phyloP scores from a whole-genome alignment of 1,139 yeast species.

The Magnusiomyces ingens region DNA sequence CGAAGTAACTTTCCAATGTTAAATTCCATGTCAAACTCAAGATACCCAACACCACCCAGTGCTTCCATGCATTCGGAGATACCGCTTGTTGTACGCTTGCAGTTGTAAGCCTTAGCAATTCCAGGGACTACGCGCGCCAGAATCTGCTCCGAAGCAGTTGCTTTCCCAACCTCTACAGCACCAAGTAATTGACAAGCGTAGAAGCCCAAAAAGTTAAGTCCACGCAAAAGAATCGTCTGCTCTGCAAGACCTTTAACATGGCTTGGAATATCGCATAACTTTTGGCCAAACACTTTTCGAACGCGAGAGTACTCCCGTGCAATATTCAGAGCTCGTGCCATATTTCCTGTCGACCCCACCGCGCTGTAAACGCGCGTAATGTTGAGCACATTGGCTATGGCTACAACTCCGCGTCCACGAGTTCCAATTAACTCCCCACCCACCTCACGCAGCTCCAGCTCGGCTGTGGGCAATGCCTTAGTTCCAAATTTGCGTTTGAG shows the following conservation, averaged over 20 bases:
- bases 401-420: slow-evolving; percentile 28
- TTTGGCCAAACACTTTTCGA: slow-evolving; percentile 26
- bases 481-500: slow-evolving; percentile 32
- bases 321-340: slow-evolving; percentile 28
- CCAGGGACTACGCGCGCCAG: slow-evolving; percentile 28
- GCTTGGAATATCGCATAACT: slow-evolving; percentile 22
- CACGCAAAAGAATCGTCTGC: slow-evolving; percentile 23
- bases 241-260: slow-evolving; percentile 27
- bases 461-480: slow-evolving; percentile 31
- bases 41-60: slow-evolving; percentile 31
- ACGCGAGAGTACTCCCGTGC: slow-evolving; percentile 28
- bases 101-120: slow-evolving; percentile 26
- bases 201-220: slow-evolving; percentile 23
- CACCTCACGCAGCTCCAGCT: slow-evolving; percentile 26
- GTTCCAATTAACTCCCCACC: slow-evolving; percentile 25
- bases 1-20: slow-evolving; percentile 28
- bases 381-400: slow-evolving; percentile 28
- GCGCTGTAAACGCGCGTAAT: slow-evolving; percentile 29
- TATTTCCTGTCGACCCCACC: slow-evolving; percentile 23
- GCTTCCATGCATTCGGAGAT: slow-evolving; percentile 33
- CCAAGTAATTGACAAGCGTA: slow-evolving; percentile 28
- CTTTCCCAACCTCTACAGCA: slow-evolving; percentile 21
- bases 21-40: slow-evolving; percentile 28
- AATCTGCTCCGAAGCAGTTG: slow-evolving; percentile 17
- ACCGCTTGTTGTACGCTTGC: slow-evolving; percentile 26